These are phyloP conservation scores for Aspergillus olivimuriae DNA, from an alignment of 495 filamentous ascomycete species.

Conservation along the genomic window DNA sequence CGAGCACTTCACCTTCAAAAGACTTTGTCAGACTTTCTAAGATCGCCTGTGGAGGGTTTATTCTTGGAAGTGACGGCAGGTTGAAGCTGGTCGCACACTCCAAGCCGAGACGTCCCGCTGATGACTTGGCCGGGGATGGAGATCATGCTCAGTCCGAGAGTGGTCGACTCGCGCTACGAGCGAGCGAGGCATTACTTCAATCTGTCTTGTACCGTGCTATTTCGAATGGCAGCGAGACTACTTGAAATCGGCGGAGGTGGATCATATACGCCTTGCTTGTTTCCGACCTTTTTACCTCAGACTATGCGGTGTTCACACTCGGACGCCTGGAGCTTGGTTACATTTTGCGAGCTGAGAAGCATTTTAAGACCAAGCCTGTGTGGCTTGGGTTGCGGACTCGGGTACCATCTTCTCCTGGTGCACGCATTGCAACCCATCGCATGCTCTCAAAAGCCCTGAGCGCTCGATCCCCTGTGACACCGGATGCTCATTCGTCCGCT, in stretches of 20 bases:
- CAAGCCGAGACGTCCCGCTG: neutral
- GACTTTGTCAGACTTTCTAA: slow-evolving; percentile 42
- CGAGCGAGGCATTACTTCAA: slow-evolving; percentile 24
- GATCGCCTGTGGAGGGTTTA: slow-evolving; percentile 49
- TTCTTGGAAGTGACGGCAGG: slow-evolving; percentile 44
- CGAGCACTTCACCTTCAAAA: slow-evolving; percentile 10
- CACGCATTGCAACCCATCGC: too few species aligned
- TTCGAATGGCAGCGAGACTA: slow-evolving; percentile 16
- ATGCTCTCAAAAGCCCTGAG: too few species aligned
- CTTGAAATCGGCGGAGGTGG: neutral
- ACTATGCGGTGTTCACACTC: neutral
- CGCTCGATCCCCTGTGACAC: too few species aligned
- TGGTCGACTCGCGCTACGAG: slow-evolving; percentile 11
- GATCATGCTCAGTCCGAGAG: slow-evolving; percentile 4
- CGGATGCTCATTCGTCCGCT: too few species aligned
- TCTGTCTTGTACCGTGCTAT: slow-evolving; percentile 23
- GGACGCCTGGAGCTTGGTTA: neutral
- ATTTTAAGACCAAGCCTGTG: too few species aligned
- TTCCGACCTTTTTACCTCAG: neutral
- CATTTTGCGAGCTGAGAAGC: too few species aligned
- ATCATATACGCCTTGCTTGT: neutral
- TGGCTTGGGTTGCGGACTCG: too few species aligned
- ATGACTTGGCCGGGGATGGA: slow-evolving; percentile 14
- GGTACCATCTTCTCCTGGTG: too few species aligned
- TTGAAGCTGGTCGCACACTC: slow-evolving; percentile 42